These are phyloP conservation scores for Fraxinus floribunda DNA, from an alignment of 305 asterid genomes.

Conservation along the genomic window DNA sequence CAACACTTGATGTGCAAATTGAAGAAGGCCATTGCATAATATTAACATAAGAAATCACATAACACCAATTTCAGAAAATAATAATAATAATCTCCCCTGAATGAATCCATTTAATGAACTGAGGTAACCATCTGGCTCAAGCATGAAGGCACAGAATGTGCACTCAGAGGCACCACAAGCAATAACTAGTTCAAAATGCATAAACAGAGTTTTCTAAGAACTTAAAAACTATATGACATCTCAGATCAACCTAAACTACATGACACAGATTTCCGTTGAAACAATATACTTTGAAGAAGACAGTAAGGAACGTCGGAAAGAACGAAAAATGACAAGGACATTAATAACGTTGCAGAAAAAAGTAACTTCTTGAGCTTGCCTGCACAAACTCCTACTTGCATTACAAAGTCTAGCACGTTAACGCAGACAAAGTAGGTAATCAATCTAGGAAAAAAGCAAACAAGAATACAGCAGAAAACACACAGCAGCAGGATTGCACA, in stretches of 20 bases:
- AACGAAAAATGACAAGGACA: neutral
- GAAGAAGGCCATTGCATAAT: neutral
- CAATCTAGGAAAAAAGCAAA: conserved; percentile 8
- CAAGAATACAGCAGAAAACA: conserved; percentile 16
- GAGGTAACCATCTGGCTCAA: neutral
- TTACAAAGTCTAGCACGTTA: neutral
- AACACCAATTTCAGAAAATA: neutral
- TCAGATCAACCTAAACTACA: neutral
- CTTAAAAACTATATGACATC: neutral
- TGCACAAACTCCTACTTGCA: conserved; percentile 1
- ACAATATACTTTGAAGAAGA: neutral
- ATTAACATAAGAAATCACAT: neutral
- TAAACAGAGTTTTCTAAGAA: neutral
- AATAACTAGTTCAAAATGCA: neutral
- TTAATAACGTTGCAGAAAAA: neutral
- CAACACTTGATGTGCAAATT: conserved; percentile 14
- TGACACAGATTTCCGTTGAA: neutral
- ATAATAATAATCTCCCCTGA: neutral
- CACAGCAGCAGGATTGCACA: neutral
- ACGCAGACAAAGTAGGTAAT: neutral
- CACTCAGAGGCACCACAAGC: neutral
- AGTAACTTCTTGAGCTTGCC: neutral
- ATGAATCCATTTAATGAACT: neutral
- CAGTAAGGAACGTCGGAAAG: neutral
- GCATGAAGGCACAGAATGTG: neutral